Conservation (phyloP, 2,329 filamentous ascomycete species). For the Tolypocladium cylindrosporum region DNA sequence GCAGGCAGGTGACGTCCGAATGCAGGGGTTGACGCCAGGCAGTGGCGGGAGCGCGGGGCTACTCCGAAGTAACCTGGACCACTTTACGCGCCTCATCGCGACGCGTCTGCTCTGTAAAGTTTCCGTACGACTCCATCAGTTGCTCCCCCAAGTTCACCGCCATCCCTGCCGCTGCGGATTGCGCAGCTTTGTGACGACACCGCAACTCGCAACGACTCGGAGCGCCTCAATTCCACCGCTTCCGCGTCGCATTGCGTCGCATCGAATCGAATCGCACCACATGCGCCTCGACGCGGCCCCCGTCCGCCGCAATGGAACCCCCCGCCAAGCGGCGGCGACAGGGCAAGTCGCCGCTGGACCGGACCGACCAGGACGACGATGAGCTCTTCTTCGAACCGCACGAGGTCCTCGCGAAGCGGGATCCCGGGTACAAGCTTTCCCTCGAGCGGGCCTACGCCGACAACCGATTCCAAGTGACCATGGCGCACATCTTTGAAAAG, state of each 20-base stretch:
- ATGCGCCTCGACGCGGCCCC: constrained; percentile 1
- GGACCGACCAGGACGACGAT: constrained; percentile 32
- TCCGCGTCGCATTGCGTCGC: neutral
- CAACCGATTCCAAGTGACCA: constrained; percentile 65
- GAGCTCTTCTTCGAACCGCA: constrained; percentile 38
- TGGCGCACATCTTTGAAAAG: constrained; percentile 83
- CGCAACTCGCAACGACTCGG: neutral
- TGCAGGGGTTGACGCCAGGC: too few species aligned
- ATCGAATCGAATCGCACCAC: neutral
- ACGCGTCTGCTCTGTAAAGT: constrained; percentile 2
- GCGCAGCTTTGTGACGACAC: neutral
- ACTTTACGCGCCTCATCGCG: constrained; percentile 9
- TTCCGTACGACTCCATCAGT: neutral
- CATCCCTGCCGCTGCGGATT: neutral
- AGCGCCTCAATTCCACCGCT: neutral
- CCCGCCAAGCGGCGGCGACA: constrained; percentile 51
- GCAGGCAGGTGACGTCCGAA: neutral
- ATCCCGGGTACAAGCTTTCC: constrained; percentile 47
- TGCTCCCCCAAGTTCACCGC: constrained; percentile 3
- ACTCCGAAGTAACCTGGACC: neutral
- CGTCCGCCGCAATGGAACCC: constrained; percentile 38
- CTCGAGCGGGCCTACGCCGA: constrained; percentile 57
- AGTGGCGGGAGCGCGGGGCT: too few species aligned
- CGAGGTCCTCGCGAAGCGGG: constrained; percentile 35
- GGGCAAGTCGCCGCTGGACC: constrained; percentile 26